These are phyloP conservation scores for Aspergillus carlsbadensis DNA, from an alignment of 495 filamentous ascomycete genomes.

Conservation along the genomic window DNA sequence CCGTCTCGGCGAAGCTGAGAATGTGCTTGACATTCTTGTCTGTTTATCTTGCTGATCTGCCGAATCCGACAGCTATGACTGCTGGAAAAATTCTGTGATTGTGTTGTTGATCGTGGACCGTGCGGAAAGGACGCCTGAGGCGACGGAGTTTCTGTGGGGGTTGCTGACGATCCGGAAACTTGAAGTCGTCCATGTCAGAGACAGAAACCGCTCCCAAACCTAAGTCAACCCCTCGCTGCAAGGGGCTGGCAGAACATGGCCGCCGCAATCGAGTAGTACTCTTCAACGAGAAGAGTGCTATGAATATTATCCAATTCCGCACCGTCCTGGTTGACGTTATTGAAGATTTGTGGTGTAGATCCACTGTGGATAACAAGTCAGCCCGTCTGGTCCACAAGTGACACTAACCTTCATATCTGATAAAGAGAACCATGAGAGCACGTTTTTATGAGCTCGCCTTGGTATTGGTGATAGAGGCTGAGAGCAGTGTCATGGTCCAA, in stretches of 20 bases:
- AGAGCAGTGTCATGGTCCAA: too few species aligned
- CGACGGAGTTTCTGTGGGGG: neutral
- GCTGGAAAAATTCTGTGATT: conserved; percentile 3
- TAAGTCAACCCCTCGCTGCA: too few species aligned
- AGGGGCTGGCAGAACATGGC: too few species aligned
- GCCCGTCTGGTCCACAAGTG: neutral
- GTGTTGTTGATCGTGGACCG: neutral
- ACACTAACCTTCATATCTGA: neutral
- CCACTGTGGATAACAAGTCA: neutral
- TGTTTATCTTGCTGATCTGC: neutral
- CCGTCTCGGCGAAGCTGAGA: conserved; percentile 16
- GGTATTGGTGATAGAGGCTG: too few species aligned
- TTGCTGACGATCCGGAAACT: neutral
- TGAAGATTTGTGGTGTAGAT: neutral
- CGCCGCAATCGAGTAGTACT: too few species aligned
- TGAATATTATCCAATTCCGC: neutral
- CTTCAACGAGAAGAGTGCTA: too few species aligned
- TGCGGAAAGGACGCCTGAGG: neutral
- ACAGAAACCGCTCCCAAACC: too few species aligned
- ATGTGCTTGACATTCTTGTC: neutral
- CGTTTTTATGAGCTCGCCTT: too few species aligned
- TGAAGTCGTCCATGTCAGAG: too few species aligned
- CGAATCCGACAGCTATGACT: neutral
- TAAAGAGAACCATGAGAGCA: too few species aligned
- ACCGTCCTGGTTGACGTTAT: neutral